Conservation (phyloP, 2,329 filamentous ascomycete genomes). For the Colletotrichum gloeosporioides region DNA sequence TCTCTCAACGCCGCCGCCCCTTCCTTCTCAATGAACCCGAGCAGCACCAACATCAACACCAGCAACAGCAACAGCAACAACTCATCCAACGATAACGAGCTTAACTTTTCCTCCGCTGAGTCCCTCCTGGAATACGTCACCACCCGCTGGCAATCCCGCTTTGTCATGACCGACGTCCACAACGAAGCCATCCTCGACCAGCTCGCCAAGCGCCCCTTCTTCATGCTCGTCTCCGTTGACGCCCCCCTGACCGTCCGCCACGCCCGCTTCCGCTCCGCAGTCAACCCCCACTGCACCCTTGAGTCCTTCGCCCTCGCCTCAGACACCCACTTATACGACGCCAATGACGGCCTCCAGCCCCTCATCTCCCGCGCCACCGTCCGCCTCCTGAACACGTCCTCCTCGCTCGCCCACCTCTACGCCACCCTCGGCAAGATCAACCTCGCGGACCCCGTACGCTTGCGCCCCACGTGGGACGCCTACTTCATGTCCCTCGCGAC, state of each 20-base stretch:
- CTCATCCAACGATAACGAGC: conserved; percentile 18
- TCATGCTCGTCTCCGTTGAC: conserved; percentile 90
- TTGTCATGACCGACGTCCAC: conserved; percentile 85
- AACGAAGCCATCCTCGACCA: conserved; percentile 76
- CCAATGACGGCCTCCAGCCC: conserved; percentile 69
- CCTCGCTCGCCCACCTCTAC: conserved; percentile 74
- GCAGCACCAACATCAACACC: neutral
- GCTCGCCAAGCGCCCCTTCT: conserved; percentile 84
- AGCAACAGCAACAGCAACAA: conserved; percentile 55
- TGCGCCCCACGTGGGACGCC: conserved; percentile 92
- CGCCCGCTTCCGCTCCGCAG: conserved; percentile 72
- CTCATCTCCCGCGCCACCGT: conserved; percentile 84
- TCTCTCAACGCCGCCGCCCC: conserved; percentile 28
- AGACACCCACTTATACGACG: conserved; percentile 79
- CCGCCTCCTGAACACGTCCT: conserved; percentile 84
- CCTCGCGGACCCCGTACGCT: conserved; percentile 76
- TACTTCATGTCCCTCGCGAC: conserved; percentile 99
- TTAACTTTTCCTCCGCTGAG: conserved; percentile 66
- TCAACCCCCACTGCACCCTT: conserved; percentile 40
- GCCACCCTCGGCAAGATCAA: conserved; percentile 75
- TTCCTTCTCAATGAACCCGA: conserved; percentile 54
- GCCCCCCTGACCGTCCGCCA: conserved; percentile 86
- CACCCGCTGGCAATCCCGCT: conserved; percentile 79
- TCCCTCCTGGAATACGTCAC: conserved; percentile 86
- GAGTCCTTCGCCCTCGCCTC: conserved; percentile 62